A percentile compares a stretch with the other conserved stretches of the same genome.
These are phyloP conservation scores for Eucalyptus regnans DNA, from an alignment of 345 rosid species.

Conservation along the genomic window DNA sequence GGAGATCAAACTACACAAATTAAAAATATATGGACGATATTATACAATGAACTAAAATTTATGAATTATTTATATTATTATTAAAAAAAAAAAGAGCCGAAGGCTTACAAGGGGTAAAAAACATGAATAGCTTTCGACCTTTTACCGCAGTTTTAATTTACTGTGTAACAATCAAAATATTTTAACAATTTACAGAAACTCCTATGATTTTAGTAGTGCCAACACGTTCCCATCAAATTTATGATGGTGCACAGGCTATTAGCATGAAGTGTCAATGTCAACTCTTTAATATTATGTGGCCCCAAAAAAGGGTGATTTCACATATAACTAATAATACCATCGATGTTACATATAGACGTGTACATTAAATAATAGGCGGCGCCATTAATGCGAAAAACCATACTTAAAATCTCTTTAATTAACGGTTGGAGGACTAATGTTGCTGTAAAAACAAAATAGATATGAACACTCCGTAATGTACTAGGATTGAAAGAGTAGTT, in stretches of 20 bases:
- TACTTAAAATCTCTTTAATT: background rate
- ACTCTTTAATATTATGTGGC: background rate
- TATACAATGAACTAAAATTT: background rate
- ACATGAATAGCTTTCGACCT: background rate
- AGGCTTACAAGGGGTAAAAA: background rate
- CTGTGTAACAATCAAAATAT: background rate
- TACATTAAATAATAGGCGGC: background rate
- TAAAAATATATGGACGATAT: accelerated
- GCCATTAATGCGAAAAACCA: background rate
- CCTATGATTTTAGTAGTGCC: background rate
- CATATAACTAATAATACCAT: background rate
- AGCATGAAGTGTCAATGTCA: background rate
- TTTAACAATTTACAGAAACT: background rate
- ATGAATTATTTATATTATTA: accelerated
- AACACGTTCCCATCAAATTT: background rate
- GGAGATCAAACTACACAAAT: accelerated
- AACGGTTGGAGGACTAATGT: background rate
- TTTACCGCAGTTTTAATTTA: background rate
- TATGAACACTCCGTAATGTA: background rate
- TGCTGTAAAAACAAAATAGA: background rate
- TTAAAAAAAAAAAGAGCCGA: background rate
- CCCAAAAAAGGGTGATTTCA: background rate
- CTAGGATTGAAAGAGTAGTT: background rate
- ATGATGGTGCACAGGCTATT: background rate
- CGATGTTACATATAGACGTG: background rate